These are phyloP conservation scores for Aspergillus ochraceus DNA, from an alignment of 2,329 filamentous ascomycete species.

Conservation along the genomic window DNA sequence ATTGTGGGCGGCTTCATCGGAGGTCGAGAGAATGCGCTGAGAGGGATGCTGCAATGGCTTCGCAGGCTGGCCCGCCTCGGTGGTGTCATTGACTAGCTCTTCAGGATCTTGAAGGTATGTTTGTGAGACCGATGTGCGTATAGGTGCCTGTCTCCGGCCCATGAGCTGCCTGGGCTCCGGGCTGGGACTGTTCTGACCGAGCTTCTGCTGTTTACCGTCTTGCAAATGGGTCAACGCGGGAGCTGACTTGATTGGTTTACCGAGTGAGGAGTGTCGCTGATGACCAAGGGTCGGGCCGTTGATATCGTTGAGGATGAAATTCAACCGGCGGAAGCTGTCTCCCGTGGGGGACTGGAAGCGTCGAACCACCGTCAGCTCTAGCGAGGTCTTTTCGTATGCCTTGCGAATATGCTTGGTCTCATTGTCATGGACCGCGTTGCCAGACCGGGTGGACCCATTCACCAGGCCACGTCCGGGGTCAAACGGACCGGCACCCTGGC, in stretches of 20 bases:
- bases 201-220: constrained; percentile 21
- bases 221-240: constrained; percentile 34
- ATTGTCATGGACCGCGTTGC: constrained; percentile 31
- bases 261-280: constrained; percentile 23
- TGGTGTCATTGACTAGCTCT: constrained; percentile 29
- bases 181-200: constrained; percentile 19
- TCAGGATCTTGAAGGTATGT: constrained; percentile 35
- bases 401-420: constrained; percentile 43
- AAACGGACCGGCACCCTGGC: constrained; percentile 29
- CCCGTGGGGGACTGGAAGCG: constrained; percentile 46
- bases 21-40: constrained; percentile 36
- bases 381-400: constrained; percentile 45
- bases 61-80: constrained; percentile 20
- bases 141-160: constrained; percentile 20
- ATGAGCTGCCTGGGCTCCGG: constrained; percentile 25
- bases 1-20: constrained; percentile 30
- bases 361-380: constrained; percentile 46
- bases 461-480: constrained; percentile 29
- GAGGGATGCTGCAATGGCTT: constrained; percentile 33
- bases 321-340: constrained; percentile 44
- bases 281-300: constrained; percentile 12
- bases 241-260: constrained; percentile 36
- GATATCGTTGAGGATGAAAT: constrained; percentile 25
- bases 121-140: constrained; percentile 27
- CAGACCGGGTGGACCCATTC: constrained; percentile 29